Evolutionary conservation across 1,284 basidiomycete species (phyloP), one percentile per base, ranked within the genome.

Genomic region (Gomphus bonarii): DNA sequence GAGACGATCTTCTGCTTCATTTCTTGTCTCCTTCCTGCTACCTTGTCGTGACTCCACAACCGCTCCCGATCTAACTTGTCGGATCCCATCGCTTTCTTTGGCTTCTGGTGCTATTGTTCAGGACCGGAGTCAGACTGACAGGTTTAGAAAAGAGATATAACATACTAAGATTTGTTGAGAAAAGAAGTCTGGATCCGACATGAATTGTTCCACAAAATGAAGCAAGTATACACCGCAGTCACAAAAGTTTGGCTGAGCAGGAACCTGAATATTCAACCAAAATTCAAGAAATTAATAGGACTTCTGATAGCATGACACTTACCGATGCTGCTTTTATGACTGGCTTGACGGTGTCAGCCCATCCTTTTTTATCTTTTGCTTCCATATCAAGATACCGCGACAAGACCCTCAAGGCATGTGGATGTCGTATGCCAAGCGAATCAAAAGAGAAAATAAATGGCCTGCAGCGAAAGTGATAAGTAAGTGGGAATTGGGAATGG

Each of bases 401-500:
- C 14, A 99, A 77, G 16, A 75, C 76, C 44, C 73, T 85, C 46
- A 75, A 68, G 1, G 84, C 90, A 20, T 80, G 75, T 0, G 72
- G 70, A 69, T 97, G 95, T 14, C 72, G 70, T 11, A 73, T 72
- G 0, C 86, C 85, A 30, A 99, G 77, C 1, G 94, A 97, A 68
- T 99, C 95, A 54, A 98, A 79, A 0, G 83, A 90, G 65, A 93
- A 82, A 44, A 97, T 85, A 63, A 79, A 82, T 3, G 89, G 83
- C 50, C 89, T 91, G 61, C 12, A 58, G 5, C 53, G 42, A 42
- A 25, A 58, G 38, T 54, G 20, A 20, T 43, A 48, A 31, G 25
- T 30, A 7, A 14, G 46, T 48, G n/a, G 25, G 14, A 7, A 14
- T 22, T 48, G 3, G 42, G 10, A 40, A 20, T 43, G 42, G 20